These are phyloP conservation scores for Coniferiporia weirii DNA, from an alignment of 1,284 basidiomycete species.

Conservation along the genomic window DNA sequence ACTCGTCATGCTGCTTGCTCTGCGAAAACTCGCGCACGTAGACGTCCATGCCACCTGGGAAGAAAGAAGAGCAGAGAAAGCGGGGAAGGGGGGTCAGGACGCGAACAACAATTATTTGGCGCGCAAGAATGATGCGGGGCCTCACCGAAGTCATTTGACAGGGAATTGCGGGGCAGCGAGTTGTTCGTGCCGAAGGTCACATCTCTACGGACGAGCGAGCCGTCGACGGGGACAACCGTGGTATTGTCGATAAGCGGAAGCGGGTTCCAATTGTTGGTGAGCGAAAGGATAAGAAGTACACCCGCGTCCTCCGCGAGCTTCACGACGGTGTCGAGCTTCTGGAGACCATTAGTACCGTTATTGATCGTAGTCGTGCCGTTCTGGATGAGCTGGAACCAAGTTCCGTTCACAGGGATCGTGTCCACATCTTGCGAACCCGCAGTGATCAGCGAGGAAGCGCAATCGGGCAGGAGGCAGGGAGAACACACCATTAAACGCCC, in stretches of 20 bases:
- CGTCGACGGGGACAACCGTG: slow-evolving; percentile 19
- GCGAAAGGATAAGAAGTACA: slow-evolving; percentile 27
- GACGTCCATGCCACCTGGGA: slow-evolving; percentile 48
- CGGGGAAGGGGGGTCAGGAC: neutral
- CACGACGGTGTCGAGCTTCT: slow-evolving; percentile 29
- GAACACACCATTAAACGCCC: slow-evolving; percentile 27
- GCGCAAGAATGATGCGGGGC: slow-evolving; percentile 1
- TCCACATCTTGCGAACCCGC: slow-evolving; percentile 20
- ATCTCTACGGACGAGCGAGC: slow-evolving; percentile 28
- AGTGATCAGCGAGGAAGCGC: neutral
- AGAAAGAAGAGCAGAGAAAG: neutral
- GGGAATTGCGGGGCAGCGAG: slow-evolving; percentile 42
- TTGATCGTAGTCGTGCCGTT: slow-evolving; percentile 29
- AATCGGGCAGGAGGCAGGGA: slow-evolving; percentile 6
- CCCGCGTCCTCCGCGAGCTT: slow-evolving; percentile 25
- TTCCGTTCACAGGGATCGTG: slow-evolving; percentile 21
- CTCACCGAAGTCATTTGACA: slow-evolving; percentile 59
- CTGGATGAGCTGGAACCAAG: slow-evolving; percentile 25
- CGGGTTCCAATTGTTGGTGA: slow-evolving; percentile 35
- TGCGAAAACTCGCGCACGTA: slow-evolving; percentile 51
- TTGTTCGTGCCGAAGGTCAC: slow-evolving; percentile 34
- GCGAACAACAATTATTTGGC: no score
- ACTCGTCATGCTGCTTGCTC: slow-evolving; percentile 46
- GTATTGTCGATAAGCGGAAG: slow-evolving; percentile 19
- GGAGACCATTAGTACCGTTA: slow-evolving; percentile 29